A percentile compares a stretch with the other conserved stretches of the same genome.
These are phyloP conservation scores for Cymbidium sinense DNA, from an alignment of 106 monocot genomes.

Conservation along the genomic window DNA sequence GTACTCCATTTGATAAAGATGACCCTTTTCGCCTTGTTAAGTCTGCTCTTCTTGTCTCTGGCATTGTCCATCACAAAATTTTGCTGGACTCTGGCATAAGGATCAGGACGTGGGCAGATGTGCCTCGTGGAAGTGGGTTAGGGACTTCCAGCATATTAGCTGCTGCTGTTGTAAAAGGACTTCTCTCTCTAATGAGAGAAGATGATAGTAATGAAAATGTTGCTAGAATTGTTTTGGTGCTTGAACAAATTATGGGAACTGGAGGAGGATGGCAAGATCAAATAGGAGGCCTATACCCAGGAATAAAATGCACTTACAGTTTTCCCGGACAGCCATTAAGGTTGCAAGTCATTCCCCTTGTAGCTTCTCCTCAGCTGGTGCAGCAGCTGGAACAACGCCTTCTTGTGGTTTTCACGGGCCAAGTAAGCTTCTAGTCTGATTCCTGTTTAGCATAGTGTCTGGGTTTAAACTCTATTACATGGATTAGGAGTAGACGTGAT, in stretches of 20 bases:
- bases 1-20: constrained; percentile 50
- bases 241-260: constrained; percentile 96
- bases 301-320: constrained; percentile 84
- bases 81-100: constrained; percentile 40
- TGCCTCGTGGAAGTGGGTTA: constrained; percentile 94
- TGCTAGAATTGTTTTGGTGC: constrained; percentile 78
- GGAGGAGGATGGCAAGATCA: constrained; percentile 99
- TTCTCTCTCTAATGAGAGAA: constrained; percentile 72
- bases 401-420: constrained; percentile 92
- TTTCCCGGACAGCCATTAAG: constrained; percentile 71
- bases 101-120: constrained; percentile 77
- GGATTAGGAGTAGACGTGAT: too few relatives aligned
- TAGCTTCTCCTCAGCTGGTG: constrained; percentile 47
- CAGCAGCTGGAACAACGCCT: constrained; percentile 64
- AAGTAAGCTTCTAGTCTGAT: constrained; percentile 34
- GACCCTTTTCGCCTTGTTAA: constrained; percentile 92
- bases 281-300: constrained; percentile 90
- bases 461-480: background rate
- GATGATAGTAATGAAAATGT: constrained; percentile 88
- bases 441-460: background rate
- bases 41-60: constrained; percentile 77
- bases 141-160: constrained; percentile 96
- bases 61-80: constrained; percentile 32
- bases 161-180: constrained; percentile 90
- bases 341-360: constrained; percentile 68